Conservation (phyloP, 2,329 filamentous ascomycete genomes). For the Penicillium sp. region DNA sequence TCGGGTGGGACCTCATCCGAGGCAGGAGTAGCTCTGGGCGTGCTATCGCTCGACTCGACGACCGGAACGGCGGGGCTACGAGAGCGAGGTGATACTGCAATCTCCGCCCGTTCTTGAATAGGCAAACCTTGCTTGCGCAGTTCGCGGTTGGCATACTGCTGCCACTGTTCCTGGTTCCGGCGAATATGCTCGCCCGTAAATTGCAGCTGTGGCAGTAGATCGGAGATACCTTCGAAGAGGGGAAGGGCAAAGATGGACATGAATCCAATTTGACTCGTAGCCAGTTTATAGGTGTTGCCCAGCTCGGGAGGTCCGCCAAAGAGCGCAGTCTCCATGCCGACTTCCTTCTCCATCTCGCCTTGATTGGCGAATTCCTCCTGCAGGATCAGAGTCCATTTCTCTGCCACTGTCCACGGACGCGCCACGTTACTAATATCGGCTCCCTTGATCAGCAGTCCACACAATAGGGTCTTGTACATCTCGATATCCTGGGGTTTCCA, state of each 20-base stretch:
- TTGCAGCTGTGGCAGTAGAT: constrained; percentile 80
- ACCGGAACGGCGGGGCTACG: constrained; percentile 33
- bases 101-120: constrained; percentile 27
- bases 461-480: constrained; percentile 78
- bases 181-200: constrained; percentile 84
- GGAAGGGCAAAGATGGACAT: constrained; percentile 96
- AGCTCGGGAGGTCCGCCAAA: constrained; percentile 78
- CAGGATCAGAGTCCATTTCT: constrained; percentile 90
- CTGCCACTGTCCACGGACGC: constrained; percentile 77
- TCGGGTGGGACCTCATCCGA: constrained; percentile 13
- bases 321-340: constrained; percentile 84
- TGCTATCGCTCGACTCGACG: constrained; percentile 7
- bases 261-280: constrained; percentile 88
- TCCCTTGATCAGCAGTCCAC: constrained; percentile 93
- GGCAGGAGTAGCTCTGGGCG: constrained; percentile 14
- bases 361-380: constrained; percentile 95
- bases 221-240: constrained; percentile 83
- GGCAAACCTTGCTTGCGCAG: constrained; percentile 32
- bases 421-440: constrained; percentile 99
- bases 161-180: constrained; percentile 74
- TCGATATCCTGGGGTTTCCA: constrained; percentile 79
- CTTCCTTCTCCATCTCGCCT: constrained; percentile 84
- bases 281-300: constrained; percentile 80
- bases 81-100: constrained; percentile 41
- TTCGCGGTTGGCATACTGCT: constrained; percentile 40